Percentiles rank a stretch among this genome's conserved stretches.
These are phyloP conservation scores for Aphanomyces invadans DNA, from an alignment of 352 stramenopile genomes.

Conservation along the genomic window DNA sequence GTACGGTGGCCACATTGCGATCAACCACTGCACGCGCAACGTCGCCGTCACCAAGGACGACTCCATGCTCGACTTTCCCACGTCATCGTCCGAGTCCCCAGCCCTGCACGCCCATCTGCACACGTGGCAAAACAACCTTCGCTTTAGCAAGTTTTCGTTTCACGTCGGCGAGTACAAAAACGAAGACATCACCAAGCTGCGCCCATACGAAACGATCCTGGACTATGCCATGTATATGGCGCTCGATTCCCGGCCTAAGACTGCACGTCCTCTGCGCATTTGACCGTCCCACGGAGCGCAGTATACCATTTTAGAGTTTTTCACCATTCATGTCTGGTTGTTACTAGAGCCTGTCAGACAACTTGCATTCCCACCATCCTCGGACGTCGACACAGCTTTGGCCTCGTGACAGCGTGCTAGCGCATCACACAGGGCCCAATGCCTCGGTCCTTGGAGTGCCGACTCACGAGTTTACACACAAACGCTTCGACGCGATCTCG, in stretches of 20 bases:
- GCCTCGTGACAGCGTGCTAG: too few species aligned
- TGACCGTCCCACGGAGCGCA: too few species aligned
- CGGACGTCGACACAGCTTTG: neutral
- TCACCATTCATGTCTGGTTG: too few species aligned
- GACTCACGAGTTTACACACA: conserved; percentile 22
- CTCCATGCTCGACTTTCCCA: conserved; percentile 2
- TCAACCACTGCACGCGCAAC: conserved; percentile 4
- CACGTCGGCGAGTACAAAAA: neutral
- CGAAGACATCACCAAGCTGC: neutral
- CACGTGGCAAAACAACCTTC: neutral
- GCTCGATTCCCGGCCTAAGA: conserved; percentile 2
- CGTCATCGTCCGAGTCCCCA: neutral
- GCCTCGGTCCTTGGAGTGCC: too few species aligned
- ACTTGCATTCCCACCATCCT: too few species aligned
- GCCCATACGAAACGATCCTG: neutral
- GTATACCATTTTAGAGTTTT: too few species aligned
- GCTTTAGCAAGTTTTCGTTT: conserved; percentile 6
- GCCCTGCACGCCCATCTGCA: neutral
- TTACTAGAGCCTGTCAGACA: too few species aligned
- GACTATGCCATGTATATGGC: conserved; percentile 24
- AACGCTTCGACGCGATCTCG: conserved; percentile 18
- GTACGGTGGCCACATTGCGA: neutral
- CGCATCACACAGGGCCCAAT: too few species aligned
- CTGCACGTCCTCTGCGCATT: neutral
- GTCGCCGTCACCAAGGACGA: neutral